A percentile compares a stretch with the other conserved stretches of the same genome.
These are phyloP conservation scores for Rhodofomes roseus DNA, from an alignment of 1,284 basidiomycete genomes.

Conservation along the genomic window DNA sequence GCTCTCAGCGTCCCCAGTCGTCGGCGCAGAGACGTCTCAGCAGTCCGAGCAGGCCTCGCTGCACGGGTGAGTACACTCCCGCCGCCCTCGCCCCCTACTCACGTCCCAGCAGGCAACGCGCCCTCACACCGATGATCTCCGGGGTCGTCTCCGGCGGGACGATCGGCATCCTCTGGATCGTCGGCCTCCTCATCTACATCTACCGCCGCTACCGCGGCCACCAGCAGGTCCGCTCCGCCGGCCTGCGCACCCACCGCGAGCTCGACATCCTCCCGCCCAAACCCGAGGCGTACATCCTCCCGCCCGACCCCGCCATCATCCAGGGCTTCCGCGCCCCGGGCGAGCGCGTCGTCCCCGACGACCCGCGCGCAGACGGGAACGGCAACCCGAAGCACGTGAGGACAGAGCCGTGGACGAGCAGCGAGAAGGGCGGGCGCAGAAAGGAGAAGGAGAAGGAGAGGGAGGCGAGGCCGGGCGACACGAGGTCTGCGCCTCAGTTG, in stretches of 20 bases:
- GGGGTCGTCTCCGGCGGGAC: slow-evolving; percentile 54
- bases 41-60: slow-evolving; percentile 28
- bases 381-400: slow-evolving; percentile 26
- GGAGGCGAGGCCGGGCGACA: not conserved
- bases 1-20: not conserved
- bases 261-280: slow-evolving; percentile 29
- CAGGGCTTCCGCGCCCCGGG: slow-evolving; percentile 44
- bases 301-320: slow-evolving; percentile 64
- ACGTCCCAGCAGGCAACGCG: slow-evolving; percentile 38
- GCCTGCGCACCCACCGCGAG: slow-evolving; percentile 27
- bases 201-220: slow-evolving; percentile 31
- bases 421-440: slow-evolving; percentile 8
- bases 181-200: slow-evolving; percentile 33
- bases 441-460: slow-evolving; percentile 3
- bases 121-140: slow-evolving; percentile 62
- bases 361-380: slow-evolving; percentile 12
- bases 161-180: slow-evolving; percentile 47
- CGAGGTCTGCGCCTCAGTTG: slow-evolving; percentile 2
- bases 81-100: not conserved
- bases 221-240: slow-evolving; percentile 24
- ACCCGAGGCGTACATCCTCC: slow-evolving; percentile 46
- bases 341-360: slow-evolving; percentile 35
- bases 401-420: slow-evolving; percentile 31
- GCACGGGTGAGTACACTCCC: slow-evolving; percentile 26
- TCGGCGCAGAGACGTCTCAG: slow-evolving; percentile 12